These are phyloP conservation scores for Leishmania guyanensis DNA, from an alignment of 208 protist species.

Conservation along the genomic window DNA sequence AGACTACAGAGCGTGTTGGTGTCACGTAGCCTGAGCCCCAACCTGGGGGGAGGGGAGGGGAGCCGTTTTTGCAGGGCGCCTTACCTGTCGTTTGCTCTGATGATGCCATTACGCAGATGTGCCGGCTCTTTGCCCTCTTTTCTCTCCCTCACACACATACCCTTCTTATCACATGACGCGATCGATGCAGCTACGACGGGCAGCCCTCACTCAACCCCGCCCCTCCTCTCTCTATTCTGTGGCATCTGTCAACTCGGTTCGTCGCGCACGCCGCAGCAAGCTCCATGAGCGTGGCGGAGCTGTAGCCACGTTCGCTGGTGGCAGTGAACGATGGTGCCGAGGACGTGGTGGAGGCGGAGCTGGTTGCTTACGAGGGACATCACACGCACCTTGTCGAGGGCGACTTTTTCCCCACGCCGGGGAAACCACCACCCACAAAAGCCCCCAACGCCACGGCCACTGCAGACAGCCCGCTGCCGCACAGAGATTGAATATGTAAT, in stretches of 20 bases:
- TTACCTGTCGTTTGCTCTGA: background rate
- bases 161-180: background rate
- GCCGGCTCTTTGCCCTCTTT: background rate
- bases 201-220: background rate
- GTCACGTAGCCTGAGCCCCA: background rate
- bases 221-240: background rate
- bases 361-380: conserved; percentile 35
- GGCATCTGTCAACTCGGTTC: background rate
- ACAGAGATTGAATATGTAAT: no score
- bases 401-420: conserved; percentile 53
- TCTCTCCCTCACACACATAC: background rate
- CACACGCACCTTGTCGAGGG: conserved; percentile 66
- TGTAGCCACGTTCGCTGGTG: conserved; percentile 15
- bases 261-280: background rate
- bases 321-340: conserved; percentile 30
- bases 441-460: no score
- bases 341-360: conserved; percentile 47
- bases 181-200: background rate
- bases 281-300: conserved; percentile 4
- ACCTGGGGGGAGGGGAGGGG: background rate
- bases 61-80: background rate
- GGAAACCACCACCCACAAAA: no score
- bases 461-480: no score
- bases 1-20: background rate
- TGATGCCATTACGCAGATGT: background rate